A percentile compares a stretch with the other conserved stretches of the same genome.
phyloP scores from a whole-genome alignment of 371 early-diverging fungal species.

The Sporodiniella umbellata region DNA sequence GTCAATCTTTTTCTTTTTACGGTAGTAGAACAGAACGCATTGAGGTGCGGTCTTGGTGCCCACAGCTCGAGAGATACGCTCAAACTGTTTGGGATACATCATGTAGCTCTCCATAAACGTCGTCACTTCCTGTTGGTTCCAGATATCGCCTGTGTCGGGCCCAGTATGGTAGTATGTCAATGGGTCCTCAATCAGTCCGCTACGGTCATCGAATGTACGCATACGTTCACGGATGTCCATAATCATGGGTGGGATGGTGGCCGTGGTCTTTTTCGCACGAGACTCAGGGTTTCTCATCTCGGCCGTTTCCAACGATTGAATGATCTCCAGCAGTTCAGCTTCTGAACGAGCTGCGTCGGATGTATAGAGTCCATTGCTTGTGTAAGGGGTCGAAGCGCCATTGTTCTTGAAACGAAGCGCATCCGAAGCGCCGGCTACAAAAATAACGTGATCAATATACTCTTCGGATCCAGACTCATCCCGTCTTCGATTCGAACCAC shows the following conservation, averaged over 20 bases:
- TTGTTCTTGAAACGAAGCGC: constrained; percentile 39
- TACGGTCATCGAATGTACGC: constrained; percentile 59
- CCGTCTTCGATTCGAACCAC: constrained; percentile 26
- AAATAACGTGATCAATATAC: constrained; percentile 39
- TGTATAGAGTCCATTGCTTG: constrained; percentile 46
- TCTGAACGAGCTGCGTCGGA: constrained; percentile 84
- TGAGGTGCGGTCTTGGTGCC: constrained; percentile 78
- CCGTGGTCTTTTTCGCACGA: constrained; percentile 74
- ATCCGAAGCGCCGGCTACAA: constrained; percentile 38
- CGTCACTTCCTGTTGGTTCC: constrained; percentile 81
- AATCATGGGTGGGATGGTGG: constrained; percentile 76
- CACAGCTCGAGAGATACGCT: constrained; percentile 76
- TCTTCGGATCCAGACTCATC: constrained; percentile 49
- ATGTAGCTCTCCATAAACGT: constrained; percentile 76
- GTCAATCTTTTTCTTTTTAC: constrained; percentile 81
- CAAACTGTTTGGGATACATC: constrained; percentile 88
- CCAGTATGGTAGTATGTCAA: constrained; percentile 59
- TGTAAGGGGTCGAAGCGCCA: constrained; percentile 30
- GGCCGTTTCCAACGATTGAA: constrained; percentile 70
- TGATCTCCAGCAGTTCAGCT: constrained; percentile 75
- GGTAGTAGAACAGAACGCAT: constrained; percentile 90
- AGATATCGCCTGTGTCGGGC: constrained; percentile 56
- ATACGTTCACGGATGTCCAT: constrained; percentile 60
- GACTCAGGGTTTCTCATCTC: constrained; percentile 78
- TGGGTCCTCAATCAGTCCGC: constrained; percentile 62